phyloP scores from a whole-genome alignment of 192 early-diverging fungal species.

The Gonapodya sp. region DNA sequence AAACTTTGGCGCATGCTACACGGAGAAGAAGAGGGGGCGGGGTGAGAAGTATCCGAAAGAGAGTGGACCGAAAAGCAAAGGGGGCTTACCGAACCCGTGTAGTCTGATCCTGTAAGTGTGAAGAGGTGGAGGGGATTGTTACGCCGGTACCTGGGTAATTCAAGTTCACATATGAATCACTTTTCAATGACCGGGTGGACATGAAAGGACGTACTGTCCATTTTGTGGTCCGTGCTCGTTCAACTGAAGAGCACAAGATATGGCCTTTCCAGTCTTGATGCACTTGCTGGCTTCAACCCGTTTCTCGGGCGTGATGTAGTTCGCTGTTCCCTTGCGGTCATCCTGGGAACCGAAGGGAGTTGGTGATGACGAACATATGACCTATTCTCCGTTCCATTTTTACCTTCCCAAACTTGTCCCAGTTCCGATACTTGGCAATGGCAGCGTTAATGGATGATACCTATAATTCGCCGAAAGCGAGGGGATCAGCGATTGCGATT shows the following conservation, averaged over 20 bases:
- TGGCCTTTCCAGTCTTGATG: neutral
- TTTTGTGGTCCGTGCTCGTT: conserved; percentile 4
- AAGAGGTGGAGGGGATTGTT: neutral
- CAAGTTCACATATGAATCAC: too few relatives aligned
- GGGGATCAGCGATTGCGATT: too few relatives aligned
- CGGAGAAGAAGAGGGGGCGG: neutral
- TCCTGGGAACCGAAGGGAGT: neutral
- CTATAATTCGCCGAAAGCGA: too few relatives aligned
- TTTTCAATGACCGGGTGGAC: too few relatives aligned
- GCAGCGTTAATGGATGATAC: neutral
- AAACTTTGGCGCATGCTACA: neutral
- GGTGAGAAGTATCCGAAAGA: too few relatives aligned
- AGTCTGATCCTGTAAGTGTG: neutral
- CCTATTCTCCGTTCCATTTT: neutral
- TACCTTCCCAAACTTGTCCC: neutral
- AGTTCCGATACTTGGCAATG: neutral
- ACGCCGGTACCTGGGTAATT: neutral
- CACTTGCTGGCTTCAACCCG: neutral
- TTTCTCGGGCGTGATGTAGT: conserved; percentile 5
- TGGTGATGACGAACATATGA: neutral
- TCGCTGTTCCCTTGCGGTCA: neutral
- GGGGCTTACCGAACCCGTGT: too few relatives aligned
- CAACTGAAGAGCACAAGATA: neutral
- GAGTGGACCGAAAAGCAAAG: too few relatives aligned
- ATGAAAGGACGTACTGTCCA: neutral